Base-by-base conservation (phyloP, 2,329 filamentous ascomycete genomes). In the Aspergillus bombycis region DNA sequence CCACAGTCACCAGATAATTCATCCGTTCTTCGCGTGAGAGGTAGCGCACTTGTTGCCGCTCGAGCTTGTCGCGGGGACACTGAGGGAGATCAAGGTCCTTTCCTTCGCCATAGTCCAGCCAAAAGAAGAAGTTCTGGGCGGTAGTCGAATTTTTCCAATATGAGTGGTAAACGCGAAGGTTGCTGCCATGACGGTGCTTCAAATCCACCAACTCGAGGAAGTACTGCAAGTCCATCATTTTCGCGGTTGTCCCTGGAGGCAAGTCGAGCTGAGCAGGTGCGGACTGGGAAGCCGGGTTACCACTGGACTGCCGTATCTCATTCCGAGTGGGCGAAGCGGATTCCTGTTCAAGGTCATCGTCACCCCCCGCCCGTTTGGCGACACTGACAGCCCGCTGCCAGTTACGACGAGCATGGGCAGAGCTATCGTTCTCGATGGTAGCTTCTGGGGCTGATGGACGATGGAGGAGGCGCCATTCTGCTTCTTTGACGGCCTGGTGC, bases 121-220 rank as follows among this genome's bases (percentile, higher is more conserved):
- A 97, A 79, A 93, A 94, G 76, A 97, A 97, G 83, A 94, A 97
- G 74, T 95, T 96, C 75, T 97, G 90, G 5, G 88, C 86, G 0
- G 92, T 94, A 32, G 91, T 83, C 1, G 87, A 82, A 64, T 85
- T 87, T 76, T 93, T 93, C 94, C 94, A 97, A 67, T 91, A 88
- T 63, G 88, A 86, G 72, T 97, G 94, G 70, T 97, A 97, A 36
- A 87, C 85, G 36, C 91, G 84, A 57, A 97, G 78, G 69, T 95
- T 96, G 60, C 89, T 90, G 4, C 93, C 94, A 72, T 97, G 96
- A 4, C 93, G 87, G 74, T 97, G 93, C 76, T 96, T 94, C 54
- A 89, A 80, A 74, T 95, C 91, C 9, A 94, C 89, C 90, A 96
- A 94, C 72, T 97, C 88, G 1, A 89, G 82, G 67, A 95, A 96